Evolutionary conservation across 2,329 filamentous ascomycete species (phyloP), one percentile per base, ranked within the genome.

Genomic region (Phialophora macrospora): DNA sequence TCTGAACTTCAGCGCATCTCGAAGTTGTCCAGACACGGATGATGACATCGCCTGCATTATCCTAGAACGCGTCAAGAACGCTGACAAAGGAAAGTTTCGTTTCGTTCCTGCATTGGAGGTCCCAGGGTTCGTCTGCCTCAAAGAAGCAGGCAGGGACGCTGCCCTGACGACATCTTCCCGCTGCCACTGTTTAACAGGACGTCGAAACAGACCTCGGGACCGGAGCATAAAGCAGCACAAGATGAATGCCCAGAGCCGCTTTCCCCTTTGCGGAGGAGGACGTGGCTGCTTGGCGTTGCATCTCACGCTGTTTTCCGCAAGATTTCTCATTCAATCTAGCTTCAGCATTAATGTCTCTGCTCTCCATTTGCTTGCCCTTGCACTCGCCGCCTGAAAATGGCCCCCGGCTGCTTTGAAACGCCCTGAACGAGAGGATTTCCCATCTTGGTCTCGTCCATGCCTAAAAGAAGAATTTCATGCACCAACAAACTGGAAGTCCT

Each of bases 21-120:
- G 17, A 38, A 7, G 30, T 14, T 9, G 8, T 5, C 3, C 8
- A 59, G 44, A 49, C 28, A 48, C 34, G 28, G 20, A 14, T 20
- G 14, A 59, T 59, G 56, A 59, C 56, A 51, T 22, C 20, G 41
- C 28, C 17, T 51, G 56, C 56, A 59, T 59, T 48, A n/a, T n/a
- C n/a, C n/a, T n/a, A 44, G 28, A 20, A 44, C 14, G 14, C 26
- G 6, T 12, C 44, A n/a, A 44, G 14, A 17, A 4, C 12, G n/a
- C 56, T 49, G 41, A 49, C 41, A 49, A 30, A 51, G 41, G 30
- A 32, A 28, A 26, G 24, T 12, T 8, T 51, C 12, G 48, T 14
- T 14, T 26, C 2, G 20, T 51, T 51, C 22, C 48, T 26, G 48
- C 48, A 51, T 51, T 26, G n/a, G n/a, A n/a, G n/a, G n/a, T n/a